Conservation (phyloP, 108 stramenopile genomes). For the Pinguiococcus pyrenoidosus region DNA sequence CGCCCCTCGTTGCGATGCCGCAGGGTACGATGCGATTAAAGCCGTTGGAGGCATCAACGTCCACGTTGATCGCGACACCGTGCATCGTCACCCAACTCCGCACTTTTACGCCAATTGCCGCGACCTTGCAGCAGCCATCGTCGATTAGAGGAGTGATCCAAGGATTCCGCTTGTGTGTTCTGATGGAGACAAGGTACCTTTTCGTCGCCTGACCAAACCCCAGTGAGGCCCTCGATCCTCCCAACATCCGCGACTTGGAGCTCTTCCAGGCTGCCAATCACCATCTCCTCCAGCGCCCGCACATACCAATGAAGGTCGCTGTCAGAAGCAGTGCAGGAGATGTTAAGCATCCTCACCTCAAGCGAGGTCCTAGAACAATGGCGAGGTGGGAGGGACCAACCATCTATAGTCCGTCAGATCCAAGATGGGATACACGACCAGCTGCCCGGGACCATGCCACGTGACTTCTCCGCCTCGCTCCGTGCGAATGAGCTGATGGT, state of each 20-base stretch:
- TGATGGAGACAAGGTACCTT: no score
- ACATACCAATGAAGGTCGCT: slow-evolving; percentile 96
- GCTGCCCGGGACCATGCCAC: slow-evolving; percentile 92
- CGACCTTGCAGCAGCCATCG: no score
- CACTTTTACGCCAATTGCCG: slow-evolving; percentile 77
- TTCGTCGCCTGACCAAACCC: no score
- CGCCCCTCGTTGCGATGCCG: no score
- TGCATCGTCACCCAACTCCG: slow-evolving; percentile 88
- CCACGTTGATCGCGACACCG: slow-evolving; percentile 83
- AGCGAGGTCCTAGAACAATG: no score
- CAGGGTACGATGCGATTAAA: slow-evolving; percentile 61
- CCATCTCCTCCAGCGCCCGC: slow-evolving; percentile 69
- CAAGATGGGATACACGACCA: slow-evolving; percentile 85
- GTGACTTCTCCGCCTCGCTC: slow-evolving; percentile 95
- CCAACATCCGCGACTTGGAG: slow-evolving; percentile 70
- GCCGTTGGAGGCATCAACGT: slow-evolving; percentile 50
- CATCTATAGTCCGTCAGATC: slow-evolving; percentile 68
- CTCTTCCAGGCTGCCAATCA: no score
- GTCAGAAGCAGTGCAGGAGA: no score
- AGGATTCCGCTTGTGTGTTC: no score
- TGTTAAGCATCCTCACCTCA: no score
- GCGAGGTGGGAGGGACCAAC: no score
- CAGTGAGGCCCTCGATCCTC: no score
- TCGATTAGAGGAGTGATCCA: no score
- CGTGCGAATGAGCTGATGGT: slow-evolving; percentile 54